phyloP scores from a whole-genome alignment of 1,139 yeast species.

The Meyerozyma athensensis region DNA sequence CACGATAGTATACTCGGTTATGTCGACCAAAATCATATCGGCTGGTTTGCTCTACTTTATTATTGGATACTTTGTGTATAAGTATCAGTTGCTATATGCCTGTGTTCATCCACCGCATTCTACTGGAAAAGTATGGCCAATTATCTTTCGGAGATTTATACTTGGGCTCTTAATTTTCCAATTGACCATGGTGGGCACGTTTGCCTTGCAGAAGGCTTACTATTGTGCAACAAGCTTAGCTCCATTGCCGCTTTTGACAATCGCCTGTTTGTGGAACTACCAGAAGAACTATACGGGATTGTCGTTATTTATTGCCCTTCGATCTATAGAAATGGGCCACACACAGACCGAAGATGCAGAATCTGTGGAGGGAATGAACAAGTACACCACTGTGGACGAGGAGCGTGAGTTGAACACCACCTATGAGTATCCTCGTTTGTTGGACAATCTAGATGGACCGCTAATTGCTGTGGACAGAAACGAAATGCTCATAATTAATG shows the following conservation, averaged over 20 bases:
- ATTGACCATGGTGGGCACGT: slow-evolving; percentile 85
- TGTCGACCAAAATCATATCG: slow-evolving; percentile 69
- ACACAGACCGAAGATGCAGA: slow-evolving; percentile 40
- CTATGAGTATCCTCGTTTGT: slow-evolving; percentile 72
- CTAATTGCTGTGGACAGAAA: slow-evolving; percentile 66
- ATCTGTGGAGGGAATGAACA: slow-evolving; percentile 1
- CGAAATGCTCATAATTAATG: slow-evolving; percentile 55
- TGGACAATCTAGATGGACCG: slow-evolving; percentile 74
- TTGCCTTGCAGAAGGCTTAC: slow-evolving; percentile 76
- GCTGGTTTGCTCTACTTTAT: slow-evolving; percentile 73
- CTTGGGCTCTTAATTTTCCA: slow-evolving; percentile 74
- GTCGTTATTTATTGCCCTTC: slow-evolving; percentile 77
- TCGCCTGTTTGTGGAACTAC: slow-evolving; percentile 72
- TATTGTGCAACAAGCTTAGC: slow-evolving; percentile 63
- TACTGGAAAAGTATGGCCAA: slow-evolving; percentile 85
- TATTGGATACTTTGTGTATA: slow-evolving; percentile 72
- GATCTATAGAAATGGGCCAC: slow-evolving; percentile 42
- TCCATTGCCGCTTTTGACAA: slow-evolving; percentile 70
- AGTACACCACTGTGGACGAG: slow-evolving; percentile 43
- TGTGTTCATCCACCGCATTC: slow-evolving; percentile 87
- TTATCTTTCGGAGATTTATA: slow-evolving; percentile 67
- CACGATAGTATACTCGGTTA: slow-evolving; percentile 69
- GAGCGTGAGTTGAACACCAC: slow-evolving; percentile 60
- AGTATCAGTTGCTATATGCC: slow-evolving; percentile 74
- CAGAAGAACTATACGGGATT: slow-evolving; percentile 78